Evolutionary conservation across 495 filamentous ascomycete genomes (phyloP), one percentile per base, ranked within the genome.

Genomic region (Coniosporium apollinis): DNA sequence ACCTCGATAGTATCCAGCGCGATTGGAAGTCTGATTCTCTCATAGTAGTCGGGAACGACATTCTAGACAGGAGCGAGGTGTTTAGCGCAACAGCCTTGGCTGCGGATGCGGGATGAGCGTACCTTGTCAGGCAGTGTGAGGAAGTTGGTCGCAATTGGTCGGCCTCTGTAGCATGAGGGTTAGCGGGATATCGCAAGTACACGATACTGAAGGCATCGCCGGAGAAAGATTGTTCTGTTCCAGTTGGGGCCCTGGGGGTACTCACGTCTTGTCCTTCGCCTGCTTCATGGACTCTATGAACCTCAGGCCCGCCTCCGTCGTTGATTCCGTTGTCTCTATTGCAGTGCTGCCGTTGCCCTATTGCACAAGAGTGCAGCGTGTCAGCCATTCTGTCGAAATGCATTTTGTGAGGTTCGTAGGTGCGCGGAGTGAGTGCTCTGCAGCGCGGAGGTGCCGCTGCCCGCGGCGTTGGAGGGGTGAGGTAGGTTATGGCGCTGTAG

Each of bases 211-310:
- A n/a, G n/a, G n/a, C n/a, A n/a, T n/a, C n/a, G n/a, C n/a, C n/a
- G n/a, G n/a, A n/a, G n/a, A n/a, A n/a, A n/a, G n/a, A n/a, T n/a
- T n/a, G n/a, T n/a, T n/a, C n/a, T n/a, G n/a, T n/a, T n/a, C n/a
- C n/a, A 10, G 32, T n/a, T 33, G 10, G 15, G 16, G 21, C 6
- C 20, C 6, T 15, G 19, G 29, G 36, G 36, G n/a, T 28, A 47
- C 65, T 39, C 61, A 82, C 79, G 64, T 73, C 58, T 83, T 85
- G 54, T 83, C 79, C 42, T 65, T 69, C 8, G 76, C 72, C 34
- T 65, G 60, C 44, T 67, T 69, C 50, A 83, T 64, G 45, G 66
- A 68, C 32, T 76, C 67, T 5, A 83, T 46, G 37, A 83, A 70
- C 38, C 58, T 61, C 35, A 79, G 49, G n/a, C 79, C 79, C 44